Evolutionary conservation across 208 protist species (phyloP).

Genomic region (Trypanosoma grayi): DNA sequence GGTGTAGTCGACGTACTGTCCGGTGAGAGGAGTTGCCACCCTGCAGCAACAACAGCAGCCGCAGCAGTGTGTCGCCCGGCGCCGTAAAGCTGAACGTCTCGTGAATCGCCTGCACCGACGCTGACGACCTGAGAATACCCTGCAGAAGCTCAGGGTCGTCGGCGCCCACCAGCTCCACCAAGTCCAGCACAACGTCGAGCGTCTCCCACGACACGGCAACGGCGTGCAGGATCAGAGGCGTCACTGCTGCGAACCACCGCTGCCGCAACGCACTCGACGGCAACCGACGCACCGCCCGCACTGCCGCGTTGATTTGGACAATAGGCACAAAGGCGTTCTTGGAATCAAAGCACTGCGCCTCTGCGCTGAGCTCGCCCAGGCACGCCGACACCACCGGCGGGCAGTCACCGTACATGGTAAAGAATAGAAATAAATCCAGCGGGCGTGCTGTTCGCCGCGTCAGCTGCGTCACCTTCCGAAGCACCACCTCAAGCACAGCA

Average conservation of each 20-base stretch:
- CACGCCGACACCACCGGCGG: constrained; percentile 2
- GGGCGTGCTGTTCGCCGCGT: constrained; percentile 21
- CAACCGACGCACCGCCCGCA: constrained; percentile 5
- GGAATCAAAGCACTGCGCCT: constrained; percentile 11
- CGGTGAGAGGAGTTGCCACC: constrained; percentile 14
- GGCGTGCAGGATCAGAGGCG: constrained; percentile 17
- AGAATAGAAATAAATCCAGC: constrained; percentile 28
- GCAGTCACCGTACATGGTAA: constrained; percentile 23
- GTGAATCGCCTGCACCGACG: constrained; percentile 12
- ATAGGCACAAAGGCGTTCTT: constrained; percentile 18
- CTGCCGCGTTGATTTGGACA: constrained; percentile 9
- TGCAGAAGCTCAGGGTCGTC: constrained; percentile 22
- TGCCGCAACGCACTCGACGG: constrained; percentile 11
- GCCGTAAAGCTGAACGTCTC: constrained; percentile 14
- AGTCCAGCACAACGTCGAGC: constrained; percentile 20
- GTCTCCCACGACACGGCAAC: constrained; percentile 17
- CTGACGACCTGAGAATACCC: constrained; percentile 9
- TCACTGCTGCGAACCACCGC: constrained; percentile 17
- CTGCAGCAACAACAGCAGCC: constrained; percentile 20
- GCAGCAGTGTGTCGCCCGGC: constrained; percentile 5
- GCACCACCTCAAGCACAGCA: constrained; percentile 8
- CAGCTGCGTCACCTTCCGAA: constrained; percentile 26
- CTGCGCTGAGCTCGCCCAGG: constrained; percentile 19
- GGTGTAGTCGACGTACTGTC: constrained; percentile 15
- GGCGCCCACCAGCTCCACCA: constrained; percentile 10